phyloP scores from a whole-genome alignment of 495 filamentous ascomycete species.

The Penicillium desertorum region DNA sequence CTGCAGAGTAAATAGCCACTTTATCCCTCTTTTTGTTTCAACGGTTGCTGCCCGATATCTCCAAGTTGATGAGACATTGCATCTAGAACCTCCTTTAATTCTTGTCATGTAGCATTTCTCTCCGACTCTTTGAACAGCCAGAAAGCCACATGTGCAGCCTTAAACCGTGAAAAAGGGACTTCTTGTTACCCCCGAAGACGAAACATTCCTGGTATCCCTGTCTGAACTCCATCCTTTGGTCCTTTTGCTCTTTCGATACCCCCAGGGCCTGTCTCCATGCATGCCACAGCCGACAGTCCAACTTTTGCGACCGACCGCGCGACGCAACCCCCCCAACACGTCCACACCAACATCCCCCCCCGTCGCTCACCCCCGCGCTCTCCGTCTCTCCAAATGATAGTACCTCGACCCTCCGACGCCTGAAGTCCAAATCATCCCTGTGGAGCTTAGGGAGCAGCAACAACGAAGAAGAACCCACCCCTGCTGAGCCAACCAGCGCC shows the following conservation, averaged over 20 bases:
- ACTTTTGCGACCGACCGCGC: constrained; percentile 33
- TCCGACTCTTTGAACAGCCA: constrained; percentile 1
- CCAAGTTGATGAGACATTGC: neutral
- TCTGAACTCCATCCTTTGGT: constrained; percentile 18
- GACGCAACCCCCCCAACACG: constrained; percentile 28
- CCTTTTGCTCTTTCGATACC: constrained; percentile 18
- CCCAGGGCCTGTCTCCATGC: constrained; percentile 40
- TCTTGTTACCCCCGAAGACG: constrained; percentile 19
- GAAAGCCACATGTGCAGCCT: constrained; percentile 1
- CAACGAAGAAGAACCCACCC: constrained; percentile 34
- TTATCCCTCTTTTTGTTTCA: constrained; percentile 34
- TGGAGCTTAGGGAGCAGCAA: constrained; percentile 43
- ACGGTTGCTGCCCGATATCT: constrained; percentile 28
- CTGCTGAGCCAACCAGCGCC: constrained; percentile 22
- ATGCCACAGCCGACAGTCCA: constrained; percentile 41
- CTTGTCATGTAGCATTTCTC: constrained; percentile 21
- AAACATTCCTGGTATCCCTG: constrained; percentile 39
- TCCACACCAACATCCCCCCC: constrained; percentile 34
- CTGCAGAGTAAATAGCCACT: constrained; percentile 23
- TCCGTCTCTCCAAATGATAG: constrained; percentile 39
- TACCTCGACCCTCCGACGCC: constrained; percentile 34
- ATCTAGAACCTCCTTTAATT: neutral
- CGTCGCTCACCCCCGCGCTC: constrained; percentile 32
- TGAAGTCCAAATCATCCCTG: constrained; percentile 47
- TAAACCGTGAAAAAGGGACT: constrained; percentile 9